Conservation (phyloP, 1,284 basidiomycete genomes). For the Ganoderma lingzhi region DNA sequence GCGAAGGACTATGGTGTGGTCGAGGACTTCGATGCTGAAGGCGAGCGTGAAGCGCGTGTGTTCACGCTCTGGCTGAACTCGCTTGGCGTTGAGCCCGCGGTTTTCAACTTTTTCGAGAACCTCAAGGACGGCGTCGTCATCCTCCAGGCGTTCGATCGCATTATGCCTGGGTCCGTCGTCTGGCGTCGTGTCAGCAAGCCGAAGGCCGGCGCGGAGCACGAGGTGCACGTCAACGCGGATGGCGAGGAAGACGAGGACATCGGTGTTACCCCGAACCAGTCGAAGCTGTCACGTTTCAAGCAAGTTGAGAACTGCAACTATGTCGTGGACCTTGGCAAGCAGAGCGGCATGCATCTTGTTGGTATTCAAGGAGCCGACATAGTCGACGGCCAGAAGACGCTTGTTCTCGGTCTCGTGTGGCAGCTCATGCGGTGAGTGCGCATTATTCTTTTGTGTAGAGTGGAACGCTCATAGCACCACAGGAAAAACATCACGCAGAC, state of each 20-base stretch:
- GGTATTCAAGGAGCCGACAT: slow-evolving; percentile 99
- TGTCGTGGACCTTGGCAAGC: slow-evolving; percentile 90
- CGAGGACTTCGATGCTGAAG: slow-evolving; percentile 99
- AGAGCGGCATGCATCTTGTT: slow-evolving; percentile 95
- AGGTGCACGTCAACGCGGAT: slow-evolving; percentile 49
- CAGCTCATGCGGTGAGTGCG: slow-evolving; percentile 89
- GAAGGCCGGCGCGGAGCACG: slow-evolving; percentile 63
- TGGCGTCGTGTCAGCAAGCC: slow-evolving; percentile 97
- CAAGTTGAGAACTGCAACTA: slow-evolving; percentile 99
- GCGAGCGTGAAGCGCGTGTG: slow-evolving; percentile 96
- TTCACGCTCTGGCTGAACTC: slow-evolving; percentile 99
- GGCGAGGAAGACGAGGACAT: slow-evolving; percentile 80
- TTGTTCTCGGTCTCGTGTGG: slow-evolving; percentile 97
- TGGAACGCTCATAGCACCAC: not conserved
- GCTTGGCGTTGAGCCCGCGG: slow-evolving; percentile 93
- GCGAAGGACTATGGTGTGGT: slow-evolving; percentile 85
- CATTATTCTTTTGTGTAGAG: not conserved
- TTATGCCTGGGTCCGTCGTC: slow-evolving; percentile 90
- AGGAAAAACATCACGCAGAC: slow-evolving; percentile 94
- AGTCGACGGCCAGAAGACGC: slow-evolving; percentile 90
- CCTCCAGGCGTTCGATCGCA: slow-evolving; percentile 96
- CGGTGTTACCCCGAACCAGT: slow-evolving; percentile 80
- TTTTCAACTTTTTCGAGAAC: slow-evolving; percentile 97
- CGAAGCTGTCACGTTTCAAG: slow-evolving; percentile 94
- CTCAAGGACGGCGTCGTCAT: slow-evolving; percentile 92